These are phyloP conservation scores for Ophiocordyceps camponoti-saundersi DNA, from an alignment of 2,329 filamentous ascomycete genomes.

Conservation along the genomic window DNA sequence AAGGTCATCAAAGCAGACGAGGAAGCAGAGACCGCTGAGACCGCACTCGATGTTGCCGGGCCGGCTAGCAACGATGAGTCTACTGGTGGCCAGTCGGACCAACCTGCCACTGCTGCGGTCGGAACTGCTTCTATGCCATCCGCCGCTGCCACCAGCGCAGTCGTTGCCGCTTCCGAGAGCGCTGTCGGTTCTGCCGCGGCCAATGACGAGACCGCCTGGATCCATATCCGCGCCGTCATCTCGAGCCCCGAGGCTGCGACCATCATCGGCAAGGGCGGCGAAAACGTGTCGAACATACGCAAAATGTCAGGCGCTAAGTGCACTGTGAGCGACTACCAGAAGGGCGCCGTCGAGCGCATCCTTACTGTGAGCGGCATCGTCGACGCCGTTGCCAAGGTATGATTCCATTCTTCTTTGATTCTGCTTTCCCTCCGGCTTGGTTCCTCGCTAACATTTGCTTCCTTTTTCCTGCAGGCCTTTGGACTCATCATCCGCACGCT, in stretches of 20 bases:
- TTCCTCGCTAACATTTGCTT: neutral
- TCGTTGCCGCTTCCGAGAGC: slow-evolving; percentile 12
- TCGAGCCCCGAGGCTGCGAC: slow-evolving; percentile 95
- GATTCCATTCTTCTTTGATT: slow-evolving; percentile 5
- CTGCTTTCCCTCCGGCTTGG: neutral
- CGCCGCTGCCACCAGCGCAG: slow-evolving; percentile 5
- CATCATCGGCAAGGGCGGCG: slow-evolving; percentile 94
- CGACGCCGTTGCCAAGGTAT: slow-evolving; percentile 89
- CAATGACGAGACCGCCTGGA: slow-evolving; percentile 89
- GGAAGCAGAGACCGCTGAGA: slow-evolving; percentile 25
- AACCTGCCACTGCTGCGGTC: slow-evolving; percentile 7
- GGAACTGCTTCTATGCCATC: slow-evolving; percentile 7
- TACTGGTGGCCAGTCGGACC: slow-evolving; percentile 28
- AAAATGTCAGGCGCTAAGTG: slow-evolving; percentile 93
- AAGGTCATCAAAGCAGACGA: slow-evolving; percentile 64
- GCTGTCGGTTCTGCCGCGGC: slow-evolving; percentile 31
- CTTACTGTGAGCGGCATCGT: slow-evolving; percentile 92
- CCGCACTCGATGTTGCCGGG: slow-evolving; percentile 22
- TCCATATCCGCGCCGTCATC: slow-evolving; percentile 92
- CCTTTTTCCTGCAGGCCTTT: slow-evolving; percentile 51
- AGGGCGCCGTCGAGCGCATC: slow-evolving; percentile 93
- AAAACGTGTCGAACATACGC: slow-evolving; percentile 95
- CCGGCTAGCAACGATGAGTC: slow-evolving; percentile 31
- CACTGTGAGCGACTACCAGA: slow-evolving; percentile 95
- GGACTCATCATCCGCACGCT: slow-evolving; percentile 94